Evolutionary conservation across 441 rosid genomes (phyloP), one percentile per base, ranked within the genome.

Genomic region (Capsella rubella): DNA sequence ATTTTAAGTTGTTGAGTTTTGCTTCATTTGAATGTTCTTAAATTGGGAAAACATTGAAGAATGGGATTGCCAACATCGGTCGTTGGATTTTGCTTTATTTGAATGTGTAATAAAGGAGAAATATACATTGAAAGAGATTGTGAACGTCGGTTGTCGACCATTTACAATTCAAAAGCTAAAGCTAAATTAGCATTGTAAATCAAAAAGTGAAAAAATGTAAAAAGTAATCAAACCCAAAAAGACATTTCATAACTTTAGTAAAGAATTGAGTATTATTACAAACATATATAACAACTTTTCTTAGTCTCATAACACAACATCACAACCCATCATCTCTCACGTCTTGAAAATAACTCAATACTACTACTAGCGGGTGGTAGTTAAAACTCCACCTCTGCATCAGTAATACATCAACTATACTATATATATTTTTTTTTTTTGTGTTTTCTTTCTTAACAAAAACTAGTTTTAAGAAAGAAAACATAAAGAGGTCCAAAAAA

Each of bases 351-450:
- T 14, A 14, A 67, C 62, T 45, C 29, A 15, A 52, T 11, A 75
- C 74, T 68, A 60, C 35, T 69, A 60, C 35, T 69, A 62, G 71
- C 75, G 79, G 79, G 71, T 55, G 67, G 75, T 69, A 70, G 75
- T 69, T 67, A 67, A 43, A 69, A 64, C 74, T 63, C 79, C 71
- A 64, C 71, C 71, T 69, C 75, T 62, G 79, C 75, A 55, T 47
- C 39, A 54, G 53, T 69, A 62, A 62, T 29, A 69, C 28, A 68
- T 54, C 18, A 60, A 16, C 70, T 43, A 75, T 43, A 75, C 58
- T 60, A n/a, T 29, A 6, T n/a, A n/a, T 4, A 4, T 9, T 50
- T 18, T 34, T 59, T 12, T 56, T 2, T 5, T n/a, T 34, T 37
- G 40, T 50, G 12, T 51, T 15, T 56, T 4, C 9, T n/a, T 43